Base-by-base conservation (phyloP, 106 monocot genomes). In the Cymbidium sinense region DNA sequence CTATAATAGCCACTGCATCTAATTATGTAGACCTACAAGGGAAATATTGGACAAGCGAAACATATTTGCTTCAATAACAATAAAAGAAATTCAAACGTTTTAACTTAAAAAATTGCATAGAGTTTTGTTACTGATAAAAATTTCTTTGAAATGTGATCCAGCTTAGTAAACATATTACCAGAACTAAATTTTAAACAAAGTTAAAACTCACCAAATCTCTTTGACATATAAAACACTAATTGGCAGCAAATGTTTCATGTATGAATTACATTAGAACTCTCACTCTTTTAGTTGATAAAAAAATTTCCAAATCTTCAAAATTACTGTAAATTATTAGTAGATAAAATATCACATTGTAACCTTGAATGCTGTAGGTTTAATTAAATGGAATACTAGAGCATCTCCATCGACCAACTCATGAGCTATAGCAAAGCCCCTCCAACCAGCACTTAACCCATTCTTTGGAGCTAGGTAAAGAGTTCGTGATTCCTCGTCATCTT, bases 401-500 rank as follows among this genome's bases (percentile, higher is more conserved):
- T 95, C 91, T 3, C 95, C 95, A 79, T 89, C 89, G 3, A 88
- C 95, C 72, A 95, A 82, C 29, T 95, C 79, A 80, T 95, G 91
- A 33, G 70, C 54, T 37, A 89, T 81, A 47, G 91, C 50, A 73
- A 95, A 95, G 1, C 89, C 91, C 69, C 89, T 91, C 94, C 94
- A 95, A 51, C 94, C 91, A 36, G 75, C 89, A 81, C 91, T 91
- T 34, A 91, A 44, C 27, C 91, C 89, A 34, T 28, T 82, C 77
- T 91, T 91, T n/a, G 44, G 78, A 21, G 84, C 85, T 23, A 91
- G 84, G 77, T 91, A 95, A 44, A 51, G 33, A 27, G 86, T 82
- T 7, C 83, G 81, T 23, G 70, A 87, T 71, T 88, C 82, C 0
- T 90, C 78, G 0, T 79, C 86, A 12, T 82, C 70, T 84, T 92